Conservation (phyloP, 2,329 filamentous ascomycete species). For the Epichloe baconii region DNA sequence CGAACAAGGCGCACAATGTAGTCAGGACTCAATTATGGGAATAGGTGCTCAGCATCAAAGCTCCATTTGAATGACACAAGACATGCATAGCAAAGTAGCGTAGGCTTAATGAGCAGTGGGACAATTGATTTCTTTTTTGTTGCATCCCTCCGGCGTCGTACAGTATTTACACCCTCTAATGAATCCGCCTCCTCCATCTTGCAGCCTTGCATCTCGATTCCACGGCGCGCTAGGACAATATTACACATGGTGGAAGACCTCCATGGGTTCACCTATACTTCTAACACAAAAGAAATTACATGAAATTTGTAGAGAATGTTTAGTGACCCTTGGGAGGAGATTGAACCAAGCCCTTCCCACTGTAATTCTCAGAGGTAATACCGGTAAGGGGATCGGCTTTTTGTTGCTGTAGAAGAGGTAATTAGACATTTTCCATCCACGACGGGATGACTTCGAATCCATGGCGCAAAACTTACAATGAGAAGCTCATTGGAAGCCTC, state of each 20-base stretch:
- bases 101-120: conserved; percentile 9
- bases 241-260: conserved; percentile 22
- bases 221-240: conserved; percentile 18
- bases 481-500: conserved; percentile 90
- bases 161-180: conserved; percentile 28
- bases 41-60: background rate
- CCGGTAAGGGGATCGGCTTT: conserved; percentile 78
- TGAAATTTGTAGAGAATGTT: conserved; percentile 14
- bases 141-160: conserved; percentile 26
- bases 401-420: conserved; percentile 46
- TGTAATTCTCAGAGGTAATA: conserved; percentile 66
- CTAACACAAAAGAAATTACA: conserved; percentile 22
- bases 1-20: background rate
- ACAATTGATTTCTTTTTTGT: conserved; percentile 17
- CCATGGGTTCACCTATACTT: conserved; percentile 18
- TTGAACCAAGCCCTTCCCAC: conserved; percentile 68
- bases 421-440: background rate
- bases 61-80: background rate
- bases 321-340: conserved; percentile 42
- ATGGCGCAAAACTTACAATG: conserved; percentile 44
- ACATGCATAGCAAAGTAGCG: background rate
- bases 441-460: background rate
- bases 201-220: conserved; percentile 8
- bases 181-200: conserved; percentile 16
- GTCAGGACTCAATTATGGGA: background rate